These are phyloP conservation scores for Dactylellina cionopaga DNA, from an alignment of 2,329 filamentous ascomycete genomes.

Conservation along the genomic window DNA sequence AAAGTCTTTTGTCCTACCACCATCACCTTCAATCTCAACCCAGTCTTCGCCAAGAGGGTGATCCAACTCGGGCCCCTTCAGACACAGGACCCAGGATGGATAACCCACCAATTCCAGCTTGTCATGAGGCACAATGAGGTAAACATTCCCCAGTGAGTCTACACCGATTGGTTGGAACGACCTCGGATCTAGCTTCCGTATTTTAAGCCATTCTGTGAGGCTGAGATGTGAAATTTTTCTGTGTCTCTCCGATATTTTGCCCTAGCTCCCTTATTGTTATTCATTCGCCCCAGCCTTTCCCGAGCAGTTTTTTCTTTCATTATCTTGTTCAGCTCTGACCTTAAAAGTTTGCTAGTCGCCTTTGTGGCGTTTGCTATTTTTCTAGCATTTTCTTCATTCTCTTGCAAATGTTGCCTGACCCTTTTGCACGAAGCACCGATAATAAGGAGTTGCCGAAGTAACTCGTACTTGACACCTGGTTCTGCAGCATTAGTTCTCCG, in stretches of 20 bases:
- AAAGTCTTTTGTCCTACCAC: constrained; percentile 19
- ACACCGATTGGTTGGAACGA: constrained; percentile 17
- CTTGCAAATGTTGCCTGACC: constrained; percentile 14
- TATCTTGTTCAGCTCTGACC: constrained; percentile 15
- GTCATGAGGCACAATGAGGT: constrained; percentile 12
- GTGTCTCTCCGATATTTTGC: background rate
- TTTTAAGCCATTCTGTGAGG: constrained; percentile 33
- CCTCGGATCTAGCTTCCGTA: constrained; percentile 29
- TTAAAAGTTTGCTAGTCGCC: constrained; percentile 7
- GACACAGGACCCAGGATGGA: constrained; percentile 40
- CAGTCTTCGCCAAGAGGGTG: constrained; percentile 31
- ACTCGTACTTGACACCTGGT: constrained; percentile 33
- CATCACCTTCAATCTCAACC: constrained; percentile 22
- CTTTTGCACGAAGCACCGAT: constrained; percentile 4
- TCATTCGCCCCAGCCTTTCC: constrained; percentile 10
- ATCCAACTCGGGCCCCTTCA: constrained; percentile 26
- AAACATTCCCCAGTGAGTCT: constrained; percentile 27
- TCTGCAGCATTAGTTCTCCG: constrained; percentile 24
- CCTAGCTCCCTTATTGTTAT: constrained; percentile 5
- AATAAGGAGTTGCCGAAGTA: constrained; percentile 22
- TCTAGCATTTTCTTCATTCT: constrained; percentile 5
- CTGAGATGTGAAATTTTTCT: constrained; percentile 24
- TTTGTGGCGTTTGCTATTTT: constrained; percentile 15
- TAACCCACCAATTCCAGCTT: constrained; percentile 24
- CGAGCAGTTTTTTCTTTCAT: constrained; percentile 5